Conservation (phyloP, 208 protist genomes). For the Naegleria lovaniensis region DNA sequence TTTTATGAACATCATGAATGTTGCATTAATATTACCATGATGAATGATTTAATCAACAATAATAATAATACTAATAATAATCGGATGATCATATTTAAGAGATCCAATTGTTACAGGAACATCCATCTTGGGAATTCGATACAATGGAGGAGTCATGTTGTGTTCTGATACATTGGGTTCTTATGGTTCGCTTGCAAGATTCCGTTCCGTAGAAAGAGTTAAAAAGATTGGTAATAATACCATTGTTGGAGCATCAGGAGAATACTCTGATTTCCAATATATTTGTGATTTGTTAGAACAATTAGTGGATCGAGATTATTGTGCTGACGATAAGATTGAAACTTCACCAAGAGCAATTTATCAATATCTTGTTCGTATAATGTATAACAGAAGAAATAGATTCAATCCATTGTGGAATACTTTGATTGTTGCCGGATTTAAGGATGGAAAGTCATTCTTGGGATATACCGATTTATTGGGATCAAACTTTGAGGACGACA, state of each 20-base stretch:
- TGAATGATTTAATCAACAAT: too few species aligned
- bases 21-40: too few species aligned
- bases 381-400: slow-evolving; percentile 87
- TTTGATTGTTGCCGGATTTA: slow-evolving; percentile 74
- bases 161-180: slow-evolving; percentile 90
- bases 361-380: slow-evolving; percentile 76
- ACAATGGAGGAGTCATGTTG: slow-evolving; percentile 89
- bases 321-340: slow-evolving; percentile 66
- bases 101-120: slow-evolving; percentile 85
- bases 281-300: slow-evolving; percentile 66
- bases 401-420: slow-evolving; percentile 90
- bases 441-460: slow-evolving; percentile 77
- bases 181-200: slow-evolving; percentile 92
- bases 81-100: too few species aligned
- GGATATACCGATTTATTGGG: slow-evolving; percentile 87
- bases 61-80: too few species aligned
- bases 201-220: slow-evolving; percentile 79
- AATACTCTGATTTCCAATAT: slow-evolving; percentile 93
- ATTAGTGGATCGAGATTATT: slow-evolving; percentile 59
- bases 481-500: slow-evolving; percentile 80
- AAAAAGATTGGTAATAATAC: slow-evolving; percentile 72
- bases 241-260: slow-evolving; percentile 80
- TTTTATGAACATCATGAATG: too few species aligned
- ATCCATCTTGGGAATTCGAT: slow-evolving; percentile 92
- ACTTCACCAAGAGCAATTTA: slow-evolving; percentile 77